Base-by-base conservation (phyloP, 2,329 filamentous ascomycete genomes). In the Rutstroemia sp. region DNA sequence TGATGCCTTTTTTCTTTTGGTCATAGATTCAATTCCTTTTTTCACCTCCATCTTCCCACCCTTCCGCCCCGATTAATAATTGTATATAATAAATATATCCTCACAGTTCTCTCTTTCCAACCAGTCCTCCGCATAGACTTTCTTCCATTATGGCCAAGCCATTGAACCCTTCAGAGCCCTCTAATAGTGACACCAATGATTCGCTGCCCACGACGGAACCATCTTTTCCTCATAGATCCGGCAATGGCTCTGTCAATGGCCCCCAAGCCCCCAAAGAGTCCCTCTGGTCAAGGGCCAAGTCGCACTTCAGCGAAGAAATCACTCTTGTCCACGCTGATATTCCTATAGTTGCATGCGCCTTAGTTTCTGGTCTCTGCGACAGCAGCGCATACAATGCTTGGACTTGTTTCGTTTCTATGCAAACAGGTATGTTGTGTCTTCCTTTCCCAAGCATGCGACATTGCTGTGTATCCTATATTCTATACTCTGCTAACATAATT, bases 391-490 rank as follows among this genome's bases (percentile, higher is more conserved):
- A 77, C 63, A 74, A 74, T 62, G 75, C 75, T 52, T 78, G 73
- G 70, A 71, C 68, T 23, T 75, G 74, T 52, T 79, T 79, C 57
- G 75, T 78, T 34, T 73, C 71, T 18, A 79, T 79, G 77, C 77
- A 79, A 63, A 79, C 77, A 23, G 76, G 75, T 76, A 66, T 49
- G 63, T 34, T 23, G 4, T 8, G 8, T 5, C 12, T 19, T 42
- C 18, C 14, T 42, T 9, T n/a, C 18, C n/a, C 39, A n/a, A 8
- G 18, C 16, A 42, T 42, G 6, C 16, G 16, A 49, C 46, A 42
- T 21, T 23, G 30, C 27, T 23, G 16, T 10, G 23, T 16, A 38
- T 37, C 4, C 19, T 14, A 41, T 34, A 18, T 18, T 48, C 18
- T 45, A 14, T 21, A 23, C 14, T 18, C 5, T 9, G n/a, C 41